Evolutionary conservation across 352 stramenopile species (phyloP).

Genomic region (Pythium utonaiense): DNA sequence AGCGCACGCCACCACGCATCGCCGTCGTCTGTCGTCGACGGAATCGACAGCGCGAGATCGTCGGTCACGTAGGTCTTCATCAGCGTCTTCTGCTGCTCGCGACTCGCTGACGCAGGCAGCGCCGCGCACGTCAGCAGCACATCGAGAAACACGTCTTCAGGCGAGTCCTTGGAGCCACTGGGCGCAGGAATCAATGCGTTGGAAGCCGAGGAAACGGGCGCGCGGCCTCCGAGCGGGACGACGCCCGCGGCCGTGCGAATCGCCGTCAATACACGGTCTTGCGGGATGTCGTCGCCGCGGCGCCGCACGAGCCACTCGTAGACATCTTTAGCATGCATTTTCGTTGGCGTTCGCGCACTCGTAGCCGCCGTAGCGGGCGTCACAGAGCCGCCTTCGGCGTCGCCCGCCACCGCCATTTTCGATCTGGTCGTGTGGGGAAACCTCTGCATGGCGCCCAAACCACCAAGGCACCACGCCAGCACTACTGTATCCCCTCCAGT

Average conservation of each 20-base stretch:
- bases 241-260: constrained; percentile 47
- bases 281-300: constrained; percentile 27
- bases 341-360: neutral
- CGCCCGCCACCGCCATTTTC: constrained; percentile 4
- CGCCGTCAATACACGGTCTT: constrained; percentile 28
- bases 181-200: constrained; percentile 13
- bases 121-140: constrained; percentile 20
- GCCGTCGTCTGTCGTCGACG: constrained; percentile 15
- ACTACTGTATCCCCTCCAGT: neutral
- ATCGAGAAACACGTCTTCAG: constrained; percentile 18
- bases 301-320: constrained; percentile 43
- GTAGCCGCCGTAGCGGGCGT: neutral
- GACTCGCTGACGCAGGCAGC: constrained; percentile 16
- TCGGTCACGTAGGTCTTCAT: constrained; percentile 11
- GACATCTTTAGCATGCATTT: constrained; percentile 22
- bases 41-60: neutral
- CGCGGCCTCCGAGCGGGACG: constrained; percentile 46
- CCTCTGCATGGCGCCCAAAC: neutral
- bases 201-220: constrained; percentile 21
- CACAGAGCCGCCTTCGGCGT: neutral
- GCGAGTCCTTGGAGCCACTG: neutral
- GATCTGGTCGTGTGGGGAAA: neutral
- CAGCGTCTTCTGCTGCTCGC: constrained; percentile 10
- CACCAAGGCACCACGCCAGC: neutral
- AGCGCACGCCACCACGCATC: constrained; percentile 24